Conservation (phyloP, 192 early-diverging fungal species). For the Coemansia sp. region DNA sequence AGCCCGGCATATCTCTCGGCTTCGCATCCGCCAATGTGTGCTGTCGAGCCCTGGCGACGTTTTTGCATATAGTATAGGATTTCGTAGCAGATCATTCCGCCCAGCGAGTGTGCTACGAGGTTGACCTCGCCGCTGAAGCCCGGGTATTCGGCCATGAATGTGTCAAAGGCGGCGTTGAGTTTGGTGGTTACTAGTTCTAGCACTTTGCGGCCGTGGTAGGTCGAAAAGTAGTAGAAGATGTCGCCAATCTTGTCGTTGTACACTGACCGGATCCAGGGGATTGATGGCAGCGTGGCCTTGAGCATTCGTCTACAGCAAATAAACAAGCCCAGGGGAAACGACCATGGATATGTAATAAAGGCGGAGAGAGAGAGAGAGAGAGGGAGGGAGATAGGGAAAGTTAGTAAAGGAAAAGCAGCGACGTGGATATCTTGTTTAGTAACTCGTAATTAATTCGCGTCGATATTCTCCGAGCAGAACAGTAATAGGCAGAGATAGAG, state of each 20-base stretch:
- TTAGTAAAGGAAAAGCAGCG: too few relatives aligned
- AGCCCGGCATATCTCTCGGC: slow-evolving; percentile 13
- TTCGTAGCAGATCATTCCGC: slow-evolving; percentile 67
- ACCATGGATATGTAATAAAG: too few relatives aligned
- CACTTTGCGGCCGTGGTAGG: slow-evolving; percentile 51
- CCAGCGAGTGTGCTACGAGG: slow-evolving; percentile 65
- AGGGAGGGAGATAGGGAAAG: too few relatives aligned
- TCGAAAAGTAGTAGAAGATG: slow-evolving; percentile 47
- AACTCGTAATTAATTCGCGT: too few relatives aligned
- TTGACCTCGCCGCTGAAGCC: slow-evolving; percentile 59
- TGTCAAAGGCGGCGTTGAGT: slow-evolving; percentile 55
- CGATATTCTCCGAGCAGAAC: too few relatives aligned
- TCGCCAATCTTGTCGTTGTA: slow-evolving; percentile 49
- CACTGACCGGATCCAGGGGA: slow-evolving; percentile 49
- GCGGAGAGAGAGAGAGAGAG: too few relatives aligned
- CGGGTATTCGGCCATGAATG: slow-evolving; percentile 56
- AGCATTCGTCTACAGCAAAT: slow-evolving; percentile 28
- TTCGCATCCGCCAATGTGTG: slow-evolving; percentile 11
- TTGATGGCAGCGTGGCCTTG: slow-evolving; percentile 46
- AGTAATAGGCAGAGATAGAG: too few relatives aligned
- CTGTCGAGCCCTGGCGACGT: background rate
- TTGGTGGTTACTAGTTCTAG: slow-evolving; percentile 53
- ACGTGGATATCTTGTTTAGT: too few relatives aligned
- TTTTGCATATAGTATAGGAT: slow-evolving; percentile 49
- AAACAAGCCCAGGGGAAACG: too few relatives aligned